Percentiles rank a stretch among this genome's conserved stretches.
Conservation (phyloP, 345 rosid species). For the Murraya koenigii region DNA sequence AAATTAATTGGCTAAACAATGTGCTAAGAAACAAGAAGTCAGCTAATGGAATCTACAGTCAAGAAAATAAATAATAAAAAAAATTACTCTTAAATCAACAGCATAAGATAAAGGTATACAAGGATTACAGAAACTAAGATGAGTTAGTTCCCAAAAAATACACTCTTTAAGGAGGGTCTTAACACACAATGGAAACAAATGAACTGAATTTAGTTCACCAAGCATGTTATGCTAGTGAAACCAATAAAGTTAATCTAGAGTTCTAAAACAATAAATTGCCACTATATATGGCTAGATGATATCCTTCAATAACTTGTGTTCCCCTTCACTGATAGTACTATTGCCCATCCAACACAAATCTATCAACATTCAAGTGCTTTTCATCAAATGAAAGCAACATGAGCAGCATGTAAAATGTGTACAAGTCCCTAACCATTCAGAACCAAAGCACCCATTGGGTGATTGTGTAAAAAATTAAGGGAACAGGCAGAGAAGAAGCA, state of each 20-base stretch:
- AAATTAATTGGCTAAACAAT: slow-evolving; percentile 12
- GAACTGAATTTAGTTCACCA: neutral
- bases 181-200: neutral
- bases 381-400: neutral
- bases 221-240: neutral
- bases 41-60: neutral
- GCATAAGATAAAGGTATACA: neutral
- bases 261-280: neutral
- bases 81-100: neutral
- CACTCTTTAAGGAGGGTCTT: neutral
- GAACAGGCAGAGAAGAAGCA: neutral
- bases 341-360: neutral
- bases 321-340: neutral
- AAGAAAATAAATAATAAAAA: neutral
- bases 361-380: neutral
- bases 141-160: neutral
- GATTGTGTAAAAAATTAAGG: neutral
- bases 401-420: neutral
- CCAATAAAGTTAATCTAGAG: neutral
- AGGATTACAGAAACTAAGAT: neutral
- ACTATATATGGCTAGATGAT: neutral
- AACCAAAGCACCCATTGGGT: neutral
- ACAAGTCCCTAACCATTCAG: neutral
- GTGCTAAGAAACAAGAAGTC: neutral
- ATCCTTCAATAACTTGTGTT: neutral